Base-by-base conservation (phyloP, 768 basidiomycete species). In the Suillus ampliporus region DNA sequence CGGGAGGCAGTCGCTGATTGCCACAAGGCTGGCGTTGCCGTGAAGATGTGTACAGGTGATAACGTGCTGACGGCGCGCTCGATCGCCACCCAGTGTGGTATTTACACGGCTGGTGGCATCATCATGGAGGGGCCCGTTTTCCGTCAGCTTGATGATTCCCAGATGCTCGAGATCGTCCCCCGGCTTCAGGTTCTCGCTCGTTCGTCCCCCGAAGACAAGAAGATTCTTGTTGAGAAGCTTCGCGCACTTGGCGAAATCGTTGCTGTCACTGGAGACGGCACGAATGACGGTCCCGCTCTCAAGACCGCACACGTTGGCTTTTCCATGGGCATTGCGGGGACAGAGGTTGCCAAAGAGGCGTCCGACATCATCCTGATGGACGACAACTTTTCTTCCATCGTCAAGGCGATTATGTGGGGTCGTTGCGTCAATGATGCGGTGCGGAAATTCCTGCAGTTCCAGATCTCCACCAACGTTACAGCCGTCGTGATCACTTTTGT, bases 41-140 rank as follows among this genome's bases (percentile, higher is more conserved):
- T 99, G 79, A 98, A 97, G 80, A 99, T 98, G 96, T 97, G 94
- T 74, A 99, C 97, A 0, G 97, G 97, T 67, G 96, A 99, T 76
- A 98, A 97, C 67, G 94, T 95, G 56, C 86, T 98, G 57, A 96
- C 93, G 0, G 94, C 93, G 56, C 88, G 95, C n/a, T 97, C 96
- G 8, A 99, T 99, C 69, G 97, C 97, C 23, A 83, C 85, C 1
- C 97, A 99, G 71, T 99, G 97, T 70, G 95, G 96, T 43, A 98
- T 99, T 73, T 99, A 91, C 79, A 91, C 90, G 19, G 77, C 90
- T 3, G 96, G 96, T 28, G 97, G 97, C 35, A 86, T 99, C 67
- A 92, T 99, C 77, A 98, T 99, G 94, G 97, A 99, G 73, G 96
- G 97, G 0, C 97, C 97, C 0, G 84, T 90, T 5, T 99, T 99